Conservation (phyloP, 805 yeast genomes). For the Yamadazyma phyllophila region DNA sequence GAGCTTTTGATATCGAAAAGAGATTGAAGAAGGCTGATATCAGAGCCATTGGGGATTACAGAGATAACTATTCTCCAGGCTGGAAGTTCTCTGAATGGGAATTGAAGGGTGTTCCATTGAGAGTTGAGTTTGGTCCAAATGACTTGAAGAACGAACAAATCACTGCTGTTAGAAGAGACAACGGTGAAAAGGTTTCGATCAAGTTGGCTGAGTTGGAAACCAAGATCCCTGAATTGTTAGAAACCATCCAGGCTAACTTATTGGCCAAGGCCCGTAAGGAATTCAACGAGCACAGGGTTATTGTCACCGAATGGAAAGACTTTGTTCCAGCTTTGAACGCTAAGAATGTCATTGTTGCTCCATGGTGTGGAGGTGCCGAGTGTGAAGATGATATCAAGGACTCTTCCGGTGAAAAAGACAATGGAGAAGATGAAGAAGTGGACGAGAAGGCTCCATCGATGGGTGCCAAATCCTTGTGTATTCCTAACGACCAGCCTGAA, state of each 20-base stretch:
- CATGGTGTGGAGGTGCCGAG: conserved; percentile 94
- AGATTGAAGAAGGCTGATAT: conserved; percentile 60
- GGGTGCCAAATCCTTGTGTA: conserved; percentile 99
- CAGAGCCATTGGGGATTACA: conserved; percentile 80
- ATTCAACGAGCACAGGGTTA: conserved; percentile 79
- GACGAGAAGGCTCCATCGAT: conserved; percentile 97
- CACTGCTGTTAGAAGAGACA: conserved; percentile 91
- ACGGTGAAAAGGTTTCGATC: conserved; percentile 69
- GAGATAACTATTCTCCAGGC: conserved; percentile 95
- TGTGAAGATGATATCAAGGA: conserved; percentile 98
- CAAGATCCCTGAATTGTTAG: conserved; percentile 72
- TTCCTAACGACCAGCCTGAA: conserved; percentile 89
- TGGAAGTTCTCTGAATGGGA: conserved; percentile 99
- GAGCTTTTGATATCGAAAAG: conserved; percentile 68
- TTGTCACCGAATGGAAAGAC: conserved; percentile 83
- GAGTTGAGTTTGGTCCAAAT: conserved; percentile 95
- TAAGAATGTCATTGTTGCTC: conserved; percentile 87
- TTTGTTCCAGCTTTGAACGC: conserved; percentile 89
- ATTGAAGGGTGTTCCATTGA: conserved; percentile 90
- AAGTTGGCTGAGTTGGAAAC: conserved; percentile 56
- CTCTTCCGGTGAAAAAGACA: conserved; percentile 73
- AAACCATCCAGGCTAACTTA: conserved; percentile 74
- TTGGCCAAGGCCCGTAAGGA: conserved; percentile 76
- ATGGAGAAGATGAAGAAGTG: conserved; percentile 77
- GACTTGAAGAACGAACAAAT: conserved; percentile 80